Evolutionary conservation across 192 early-diverging fungal genomes (phyloP), one percentile per base, ranked within the genome.

Genomic region (Helicostylum pulchrum): DNA sequence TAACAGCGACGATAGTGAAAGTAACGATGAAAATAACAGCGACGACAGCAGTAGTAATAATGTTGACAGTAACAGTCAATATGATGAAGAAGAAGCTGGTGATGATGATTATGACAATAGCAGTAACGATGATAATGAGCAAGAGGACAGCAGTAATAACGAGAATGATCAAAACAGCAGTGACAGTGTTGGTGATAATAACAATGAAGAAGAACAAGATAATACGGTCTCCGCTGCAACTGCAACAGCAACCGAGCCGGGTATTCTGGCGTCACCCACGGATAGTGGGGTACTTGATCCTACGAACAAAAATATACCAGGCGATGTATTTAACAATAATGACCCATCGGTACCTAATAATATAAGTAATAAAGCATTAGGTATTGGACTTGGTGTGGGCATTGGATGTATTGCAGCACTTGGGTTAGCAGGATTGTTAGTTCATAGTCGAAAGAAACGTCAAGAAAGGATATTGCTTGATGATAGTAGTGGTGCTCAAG

Each of bases 381-480:
- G 72, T 23, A 57, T 74, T 43, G 67, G 65, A 23, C 30, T 74
- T 12, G 72, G 65, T 55, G 66, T 68, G 0, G 60, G 65, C 49
- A 34, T 74, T n/a, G 72, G 72, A 8, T 64, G 66, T 36, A 44
- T 74, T 19, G 72, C 72, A 0, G 72, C 66, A 12, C 26, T 74
- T 12, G 72, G 72, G n/a, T 58, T 74, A 7, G 72, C 66, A 6
- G 72, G 72, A 3, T 42, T 74, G 3, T 11, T 67, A 4, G 66
- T 67, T 15, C 65, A 64, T 17, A 63, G 52, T 12, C 19, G 58
- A 46, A 66, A 53, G 12, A 54, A 64, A n/a, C 42, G 58, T 14
- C 4, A 30, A 4, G 48, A 47, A 36, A n/a, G 26, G 42, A 39
- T 64, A 49, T 23, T 64, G 4, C 12, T 21, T 0, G 7, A 58